Evolutionary conservation across 2,329 filamentous ascomycete species (phyloP).

Genomic region (Cladosporium velox): DNA sequence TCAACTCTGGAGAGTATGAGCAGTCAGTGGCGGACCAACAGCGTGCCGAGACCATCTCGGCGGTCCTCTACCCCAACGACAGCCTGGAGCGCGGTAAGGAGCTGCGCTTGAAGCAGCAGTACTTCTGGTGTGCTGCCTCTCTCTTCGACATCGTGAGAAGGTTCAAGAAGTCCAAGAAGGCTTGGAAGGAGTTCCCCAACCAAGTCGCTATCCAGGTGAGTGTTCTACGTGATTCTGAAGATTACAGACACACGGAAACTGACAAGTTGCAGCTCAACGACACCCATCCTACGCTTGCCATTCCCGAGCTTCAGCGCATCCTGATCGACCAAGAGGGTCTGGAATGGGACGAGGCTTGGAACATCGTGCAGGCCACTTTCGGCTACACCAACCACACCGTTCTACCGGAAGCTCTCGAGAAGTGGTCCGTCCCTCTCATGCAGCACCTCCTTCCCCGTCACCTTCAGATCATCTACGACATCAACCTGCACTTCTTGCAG

Average conservation of each 20-base stretch:
- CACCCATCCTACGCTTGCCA: slow-evolving; percentile 92
- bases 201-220: slow-evolving; percentile 82
- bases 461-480: slow-evolving; percentile 96
- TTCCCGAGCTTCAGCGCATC: slow-evolving; percentile 94
- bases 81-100: slow-evolving; percentile 97
- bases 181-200: slow-evolving; percentile 89
- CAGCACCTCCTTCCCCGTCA: slow-evolving; percentile 93
- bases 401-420: slow-evolving; percentile 93
- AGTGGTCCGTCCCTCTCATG: slow-evolving; percentile 92
- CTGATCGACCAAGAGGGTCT: slow-evolving; percentile 86
- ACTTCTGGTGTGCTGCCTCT: slow-evolving; percentile 99
- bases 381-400: slow-evolving; percentile 99
- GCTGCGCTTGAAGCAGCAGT: slow-evolving; percentile 96
- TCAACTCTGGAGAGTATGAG: slow-evolving; percentile 98
- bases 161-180: slow-evolving; percentile 94
- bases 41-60: slow-evolving; percentile 97
- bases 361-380: slow-evolving; percentile 67
- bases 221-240: background rate
- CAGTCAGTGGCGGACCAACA: slow-evolving; percentile 98
- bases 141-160: slow-evolving; percentile 93
- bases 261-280: slow-evolving; percentile 68
- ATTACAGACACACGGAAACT: background rate
- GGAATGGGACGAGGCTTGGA: slow-evolving; percentile 92
- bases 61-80: slow-evolving; percentile 95
- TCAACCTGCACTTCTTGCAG: slow-evolving; percentile 93